Evolutionary conservation across 2,329 filamentous ascomycete genomes (phyloP), one percentile per base, ranked within the genome.

Genomic region (Aspergillus fischeri): DNA sequence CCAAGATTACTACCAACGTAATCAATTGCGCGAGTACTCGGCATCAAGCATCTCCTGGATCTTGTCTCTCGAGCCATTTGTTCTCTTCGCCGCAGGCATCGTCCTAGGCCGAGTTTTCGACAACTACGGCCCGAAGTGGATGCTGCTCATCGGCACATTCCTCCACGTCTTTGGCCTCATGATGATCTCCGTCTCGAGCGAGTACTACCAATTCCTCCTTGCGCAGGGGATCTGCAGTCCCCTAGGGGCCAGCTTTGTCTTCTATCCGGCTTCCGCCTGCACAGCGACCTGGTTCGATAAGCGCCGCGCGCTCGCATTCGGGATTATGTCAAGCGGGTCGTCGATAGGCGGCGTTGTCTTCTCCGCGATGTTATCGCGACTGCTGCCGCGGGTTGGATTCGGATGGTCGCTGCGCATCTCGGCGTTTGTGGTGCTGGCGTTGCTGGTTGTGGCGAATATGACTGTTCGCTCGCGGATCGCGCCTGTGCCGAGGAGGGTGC

Each of bases 41-140:
- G 63, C 81, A 0, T 81, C 80, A 52, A 80, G 79, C 0, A 76
- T 86, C 21, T 75, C 83, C 7, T 86, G 83, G 84, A 85, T 86
- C 48, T 76, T 81, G 1, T 82, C 81, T 1, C 66, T 85, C 10
- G 80, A 85, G 59, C 72, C 80, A 17, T 83, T 81, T 62, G 77
- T 83, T 65, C 79, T 87, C 76, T 81, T 82, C 65, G 74, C 67
- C 25, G 69, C 75, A 64, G 85, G 86, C 0, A 83, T 84, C 0
- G 64, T 88, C 3, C 78, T 84, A 11, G 86, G 86, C 1, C 82
- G 83, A 55, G 48, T 86, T 0, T 87, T 81, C 63, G 87, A 90
- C 65, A 82, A 78, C 56, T 82, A 84, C 60, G 87, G 87, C 0
- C 85, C 86, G 0, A 78, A 79, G 28, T 79, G 75, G 57, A 54